Evolutionary conservation across 305 asterid genomes (phyloP).

Genomic region (Euphrasia arctica): DNA sequence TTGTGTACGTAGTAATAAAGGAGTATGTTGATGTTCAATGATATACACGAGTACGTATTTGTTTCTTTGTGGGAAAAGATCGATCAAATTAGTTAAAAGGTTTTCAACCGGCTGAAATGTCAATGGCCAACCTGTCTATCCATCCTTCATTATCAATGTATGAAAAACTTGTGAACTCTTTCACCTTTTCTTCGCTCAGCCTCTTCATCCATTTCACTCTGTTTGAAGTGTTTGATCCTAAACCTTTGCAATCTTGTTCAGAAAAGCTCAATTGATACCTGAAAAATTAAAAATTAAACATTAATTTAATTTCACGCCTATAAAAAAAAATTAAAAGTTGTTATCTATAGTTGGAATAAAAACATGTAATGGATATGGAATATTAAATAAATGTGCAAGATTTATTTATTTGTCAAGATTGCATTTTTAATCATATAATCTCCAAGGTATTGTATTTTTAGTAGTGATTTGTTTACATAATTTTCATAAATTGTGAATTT

Average conservation of each 20-base stretch:
- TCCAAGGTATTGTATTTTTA: too few species aligned
- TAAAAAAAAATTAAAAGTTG: too few species aligned
- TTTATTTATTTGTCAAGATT: too few species aligned
- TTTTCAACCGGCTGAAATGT: not conserved
- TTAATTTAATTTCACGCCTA: too few species aligned
- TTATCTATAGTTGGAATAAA: too few species aligned
- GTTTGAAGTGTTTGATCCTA: constrained; percentile 44
- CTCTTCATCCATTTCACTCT: constrained; percentile 60
- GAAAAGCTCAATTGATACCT: constrained; percentile 58
- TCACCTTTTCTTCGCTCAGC: constrained; percentile 26
- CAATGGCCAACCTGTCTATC: constrained; percentile 21
- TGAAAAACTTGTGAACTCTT: constrained; percentile 38
- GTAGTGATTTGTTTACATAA: too few species aligned
- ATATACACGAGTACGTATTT: not conserved
- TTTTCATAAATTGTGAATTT: too few species aligned
- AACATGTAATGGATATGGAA: too few species aligned
- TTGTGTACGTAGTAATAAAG: too few species aligned
- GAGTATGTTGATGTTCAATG: not conserved
- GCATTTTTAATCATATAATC: too few species aligned
- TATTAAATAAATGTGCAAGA: too few species aligned
- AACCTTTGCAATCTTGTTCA: constrained; percentile 54
- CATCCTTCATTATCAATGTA: constrained; percentile 74
- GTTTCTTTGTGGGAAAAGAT: not conserved
- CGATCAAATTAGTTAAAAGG: not conserved
- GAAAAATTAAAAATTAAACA: not conserved